Evolutionary conservation across 176 grass and related monocot genomes (phyloP).

Genomic region (Carex scoparia): DNA sequence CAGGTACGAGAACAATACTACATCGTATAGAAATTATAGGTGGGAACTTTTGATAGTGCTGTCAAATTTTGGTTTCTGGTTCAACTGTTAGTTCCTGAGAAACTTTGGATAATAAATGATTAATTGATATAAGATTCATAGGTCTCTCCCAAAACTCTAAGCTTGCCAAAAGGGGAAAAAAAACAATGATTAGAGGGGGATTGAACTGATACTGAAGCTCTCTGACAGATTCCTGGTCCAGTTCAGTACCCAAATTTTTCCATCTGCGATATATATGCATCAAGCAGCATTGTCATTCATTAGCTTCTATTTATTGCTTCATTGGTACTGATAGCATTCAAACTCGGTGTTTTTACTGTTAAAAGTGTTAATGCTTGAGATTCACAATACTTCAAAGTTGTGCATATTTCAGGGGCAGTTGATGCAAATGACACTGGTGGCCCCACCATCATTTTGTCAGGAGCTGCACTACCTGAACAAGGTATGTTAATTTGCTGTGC

Average conservation of each 20-base stretch:
- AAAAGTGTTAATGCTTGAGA: not conserved
- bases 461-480: constrained; percentile 95
- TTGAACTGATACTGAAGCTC: not conserved
- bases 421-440: constrained; percentile 95
- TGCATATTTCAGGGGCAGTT: constrained; percentile 66
- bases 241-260: not conserved
- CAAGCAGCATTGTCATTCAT: not conserved
- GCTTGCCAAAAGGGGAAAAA: not conserved
- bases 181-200: not conserved
- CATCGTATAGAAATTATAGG: not conserved
- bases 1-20: not conserved
- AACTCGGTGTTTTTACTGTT: not conserved
- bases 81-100: not conserved
- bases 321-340: not conserved
- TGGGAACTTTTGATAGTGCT: not conserved
- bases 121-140: not conserved
- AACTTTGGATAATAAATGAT: not conserved
- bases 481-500: constrained; percentile 66
- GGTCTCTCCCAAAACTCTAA: not conserved
- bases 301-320: not conserved
- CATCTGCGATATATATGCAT: not conserved
- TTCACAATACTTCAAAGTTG: not conserved
- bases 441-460: constrained; percentile 68
- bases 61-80: not conserved
- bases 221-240: not conserved